Base-by-base conservation (phyloP, 805 yeast species). In the Lipomyces oligophaga region DNA sequence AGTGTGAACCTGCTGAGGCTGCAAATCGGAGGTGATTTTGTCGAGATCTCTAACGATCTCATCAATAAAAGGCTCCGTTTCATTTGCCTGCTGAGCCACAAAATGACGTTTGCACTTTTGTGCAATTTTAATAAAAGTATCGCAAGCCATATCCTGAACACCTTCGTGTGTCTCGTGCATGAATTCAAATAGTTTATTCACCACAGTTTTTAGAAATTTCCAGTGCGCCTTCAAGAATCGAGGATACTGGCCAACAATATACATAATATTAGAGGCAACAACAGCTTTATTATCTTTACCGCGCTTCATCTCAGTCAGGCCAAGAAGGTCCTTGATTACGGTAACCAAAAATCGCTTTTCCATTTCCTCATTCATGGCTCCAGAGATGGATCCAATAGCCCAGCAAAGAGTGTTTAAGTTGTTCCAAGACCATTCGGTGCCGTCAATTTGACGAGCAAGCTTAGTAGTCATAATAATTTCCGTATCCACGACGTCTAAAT, bases 91-190 rank as follows among this genome's bases (percentile, higher is more conserved):
- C 58, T 78, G 82, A 39, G 84, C 83, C 33, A 90, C 95, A 67
- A 93, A 93, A 67, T 90, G 97, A 57, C 89, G 81, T 68, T 88
- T 89, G 76, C 98, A 93, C 69, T 93, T 93, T 58, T 79, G 82
- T 19, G 96, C 86, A 66, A 93, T 93, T 67, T 93, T 93, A 64
- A 90, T 90, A 64, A 93, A 93, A 0, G 99, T 93, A 67, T 93
- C 99, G 73, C 98, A 93, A 6, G 99, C 98, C 98, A 93, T 93
- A 68, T 93, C 98, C 71, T 93, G 98, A 52, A 93, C 98, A 31
- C 52, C 58, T 68, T 90, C 99, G 68, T 93, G 99, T n/a, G 97
- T 88, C 74, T 93, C 99, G 71, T 93, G 97, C 99, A 93, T 93
- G 63, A 93, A 93, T 67, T 93, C 98, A 67, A 93, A 93, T 60